Evolutionary conservation across 169 alveolate species (phyloP).

Genomic region (Babesia bigemina): DNA sequence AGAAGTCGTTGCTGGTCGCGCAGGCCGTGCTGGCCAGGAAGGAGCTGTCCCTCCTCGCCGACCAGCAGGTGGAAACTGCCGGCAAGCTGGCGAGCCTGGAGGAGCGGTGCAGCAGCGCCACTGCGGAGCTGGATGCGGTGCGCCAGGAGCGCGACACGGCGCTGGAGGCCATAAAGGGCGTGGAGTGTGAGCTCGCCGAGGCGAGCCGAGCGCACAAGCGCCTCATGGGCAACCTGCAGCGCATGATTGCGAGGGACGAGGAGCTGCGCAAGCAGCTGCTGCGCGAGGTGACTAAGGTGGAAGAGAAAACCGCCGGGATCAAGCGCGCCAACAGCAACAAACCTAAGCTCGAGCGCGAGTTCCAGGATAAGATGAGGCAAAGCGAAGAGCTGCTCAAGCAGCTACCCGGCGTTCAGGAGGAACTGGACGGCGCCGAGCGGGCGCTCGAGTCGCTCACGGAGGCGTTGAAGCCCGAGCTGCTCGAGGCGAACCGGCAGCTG

Average conservation of each 20-base stretch:
- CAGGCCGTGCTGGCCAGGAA: conserved; percentile 62
- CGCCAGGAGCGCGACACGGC: conserved; percentile 71
- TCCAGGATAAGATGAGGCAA: conserved; percentile 54
- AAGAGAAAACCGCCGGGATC: conserved; percentile 70
- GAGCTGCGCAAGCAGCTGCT: conserved; percentile 76
- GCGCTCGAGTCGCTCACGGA: conserved; percentile 68
- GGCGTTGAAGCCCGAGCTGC: conserved; percentile 63
- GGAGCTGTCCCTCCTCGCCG: conserved; percentile 54
- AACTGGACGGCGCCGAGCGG: conserved; percentile 71
- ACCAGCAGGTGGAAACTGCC: conserved; percentile 42
- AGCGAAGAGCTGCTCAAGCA: conserved; percentile 63
- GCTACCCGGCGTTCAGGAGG: conserved; percentile 68
- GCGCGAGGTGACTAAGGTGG: conserved; percentile 73
- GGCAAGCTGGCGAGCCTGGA: conserved; percentile 60
- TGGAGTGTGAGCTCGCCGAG: conserved; percentile 74
- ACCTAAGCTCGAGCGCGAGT: conserved; percentile 67
- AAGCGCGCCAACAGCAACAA: conserved; percentile 67
- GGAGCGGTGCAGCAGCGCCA: conserved; percentile 43
- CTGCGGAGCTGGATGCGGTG: conserved; percentile 59
- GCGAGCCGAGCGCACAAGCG: conserved; percentile 64
- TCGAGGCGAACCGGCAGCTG: conserved; percentile 54
- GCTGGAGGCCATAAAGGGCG: conserved; percentile 51
- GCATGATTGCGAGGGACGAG: conserved; percentile 74
- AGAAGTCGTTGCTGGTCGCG: conserved; percentile 67
- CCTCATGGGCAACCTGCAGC: conserved; percentile 74